These are phyloP conservation scores for Botrytis hyacinthi DNA, from an alignment of 2,329 filamentous ascomycete genomes.

Conservation along the genomic window DNA sequence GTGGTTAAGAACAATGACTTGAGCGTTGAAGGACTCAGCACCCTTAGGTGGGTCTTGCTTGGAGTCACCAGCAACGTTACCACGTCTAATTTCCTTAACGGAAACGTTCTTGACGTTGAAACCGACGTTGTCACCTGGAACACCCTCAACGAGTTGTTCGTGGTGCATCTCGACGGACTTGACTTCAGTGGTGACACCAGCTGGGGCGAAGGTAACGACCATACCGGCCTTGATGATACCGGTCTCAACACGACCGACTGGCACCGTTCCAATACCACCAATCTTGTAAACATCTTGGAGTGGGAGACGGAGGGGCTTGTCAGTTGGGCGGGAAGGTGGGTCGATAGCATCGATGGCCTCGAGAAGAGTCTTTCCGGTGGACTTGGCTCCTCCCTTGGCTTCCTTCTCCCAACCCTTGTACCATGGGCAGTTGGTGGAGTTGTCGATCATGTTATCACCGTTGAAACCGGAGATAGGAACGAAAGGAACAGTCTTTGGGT, in stretches of 20 bases:
- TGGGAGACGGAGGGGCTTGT: constrained; percentile 99
- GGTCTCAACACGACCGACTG: constrained; percentile 99
- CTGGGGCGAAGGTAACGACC: constrained; percentile 97
- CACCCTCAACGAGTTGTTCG: constrained; percentile 94
- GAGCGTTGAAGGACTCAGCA: constrained; percentile 94
- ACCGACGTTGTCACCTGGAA: constrained; percentile 99
- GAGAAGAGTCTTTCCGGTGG: constrained; percentile 93
- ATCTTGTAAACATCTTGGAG: constrained; percentile 99
- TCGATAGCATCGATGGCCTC: constrained; percentile 98
- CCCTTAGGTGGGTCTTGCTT: constrained; percentile 97
- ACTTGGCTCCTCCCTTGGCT: constrained; percentile 76
- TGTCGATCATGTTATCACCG: constrained; percentile 98
- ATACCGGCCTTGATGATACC: constrained; percentile 88
- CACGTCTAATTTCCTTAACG: constrained; percentile 99
- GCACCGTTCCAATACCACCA: constrained; percentile 99
- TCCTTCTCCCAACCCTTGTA: constrained; percentile 99
- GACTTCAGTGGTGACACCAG: constrained; percentile 99
- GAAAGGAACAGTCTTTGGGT: constrained; percentile 98
- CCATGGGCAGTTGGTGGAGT: constrained; percentile 94
- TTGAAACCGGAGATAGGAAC: constrained; percentile 99
- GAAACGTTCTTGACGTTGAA: constrained; percentile 99
- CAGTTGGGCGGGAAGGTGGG: constrained; percentile 84
- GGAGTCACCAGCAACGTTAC: constrained; percentile 99
- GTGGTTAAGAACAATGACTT: constrained; percentile 99
- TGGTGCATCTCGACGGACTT: constrained; percentile 99